These are phyloP conservation scores for Neurospora sp. DNA, from an alignment of 495 filamentous ascomycete species.

Conservation along the genomic window DNA sequence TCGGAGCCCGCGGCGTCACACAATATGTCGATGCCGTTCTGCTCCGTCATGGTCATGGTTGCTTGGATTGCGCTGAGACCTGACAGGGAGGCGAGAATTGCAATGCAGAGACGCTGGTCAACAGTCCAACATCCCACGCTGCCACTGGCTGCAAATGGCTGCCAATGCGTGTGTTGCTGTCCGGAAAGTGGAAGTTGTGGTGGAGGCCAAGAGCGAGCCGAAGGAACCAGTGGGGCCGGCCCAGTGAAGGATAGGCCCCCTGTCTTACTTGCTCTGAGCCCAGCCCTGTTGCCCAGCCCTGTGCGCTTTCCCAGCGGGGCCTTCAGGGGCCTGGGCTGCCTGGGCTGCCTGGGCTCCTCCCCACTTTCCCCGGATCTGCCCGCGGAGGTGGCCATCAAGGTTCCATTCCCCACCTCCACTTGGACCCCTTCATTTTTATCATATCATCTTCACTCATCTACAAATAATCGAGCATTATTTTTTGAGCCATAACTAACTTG, in stretches of 20 bases:
- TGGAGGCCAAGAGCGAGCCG: background rate
- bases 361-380: background rate
- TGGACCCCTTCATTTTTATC: background rate
- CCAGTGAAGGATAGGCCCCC: background rate
- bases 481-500: too few relatives aligned
- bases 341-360: background rate
- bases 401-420: background rate
- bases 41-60: constrained; percentile 4
- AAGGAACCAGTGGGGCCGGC: background rate
- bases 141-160: background rate
- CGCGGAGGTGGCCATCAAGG: background rate
- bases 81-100: background rate
- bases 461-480: background rate
- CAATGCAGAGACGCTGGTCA: background rate
- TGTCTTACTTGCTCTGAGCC: background rate
- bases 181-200: background rate
- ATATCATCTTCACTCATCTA: background rate
- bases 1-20: constrained; percentile 14
- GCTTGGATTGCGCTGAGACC: background rate
- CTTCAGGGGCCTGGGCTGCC: background rate
- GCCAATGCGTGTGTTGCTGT: background rate
- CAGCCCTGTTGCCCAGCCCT: background rate
- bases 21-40: constrained; percentile 16
- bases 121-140: background rate
- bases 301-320: background rate